Evolutionary conservation across 805 yeast genomes (phyloP).

Genomic region (Komagataella mondaviorum): DNA sequence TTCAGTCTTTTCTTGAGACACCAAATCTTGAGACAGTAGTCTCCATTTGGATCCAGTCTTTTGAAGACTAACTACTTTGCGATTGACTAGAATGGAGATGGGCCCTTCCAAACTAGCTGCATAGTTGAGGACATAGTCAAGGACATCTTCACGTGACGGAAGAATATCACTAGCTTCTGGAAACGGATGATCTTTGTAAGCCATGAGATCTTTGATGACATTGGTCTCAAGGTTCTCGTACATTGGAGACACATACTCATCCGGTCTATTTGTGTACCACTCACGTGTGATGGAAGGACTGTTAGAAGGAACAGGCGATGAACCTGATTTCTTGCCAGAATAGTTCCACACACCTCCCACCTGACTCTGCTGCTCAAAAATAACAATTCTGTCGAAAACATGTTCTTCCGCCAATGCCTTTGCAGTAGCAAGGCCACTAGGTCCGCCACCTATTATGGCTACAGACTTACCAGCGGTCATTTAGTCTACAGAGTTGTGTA

Average conservation of each 20-base stretch:
- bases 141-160: constrained; percentile 49
- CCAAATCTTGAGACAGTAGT: constrained; percentile 4
- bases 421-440: constrained; percentile 19
- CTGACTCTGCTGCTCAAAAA: constrained; percentile 16
- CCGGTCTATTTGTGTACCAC: constrained; percentile 2
- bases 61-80: constrained; percentile 31
- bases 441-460: constrained; percentile 22
- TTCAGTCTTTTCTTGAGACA: neutral
- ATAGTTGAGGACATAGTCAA: constrained; percentile 45
- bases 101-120: constrained; percentile 24
- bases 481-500: constrained; percentile 1
- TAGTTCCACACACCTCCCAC: constrained; percentile 22
- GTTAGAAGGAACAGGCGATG: constrained; percentile 13
- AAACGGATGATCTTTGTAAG: constrained; percentile 15
- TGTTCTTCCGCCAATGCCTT: constrained; percentile 19
- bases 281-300: constrained; percentile 3
- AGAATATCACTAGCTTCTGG: constrained; percentile 31
- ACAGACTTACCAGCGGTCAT: constrained; percentile 7
- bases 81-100: constrained; percentile 23
- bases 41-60: constrained; percentile 16
- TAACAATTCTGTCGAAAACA: constrained; percentile 11
- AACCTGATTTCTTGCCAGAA: constrained; percentile 9
- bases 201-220: constrained; percentile 17
- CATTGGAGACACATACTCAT: constrained; percentile 18
- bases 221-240: constrained; percentile 21